These are phyloP conservation scores for Clathrospora elynae DNA, from an alignment of 2,329 filamentous ascomycete genomes.

Conservation along the genomic window DNA sequence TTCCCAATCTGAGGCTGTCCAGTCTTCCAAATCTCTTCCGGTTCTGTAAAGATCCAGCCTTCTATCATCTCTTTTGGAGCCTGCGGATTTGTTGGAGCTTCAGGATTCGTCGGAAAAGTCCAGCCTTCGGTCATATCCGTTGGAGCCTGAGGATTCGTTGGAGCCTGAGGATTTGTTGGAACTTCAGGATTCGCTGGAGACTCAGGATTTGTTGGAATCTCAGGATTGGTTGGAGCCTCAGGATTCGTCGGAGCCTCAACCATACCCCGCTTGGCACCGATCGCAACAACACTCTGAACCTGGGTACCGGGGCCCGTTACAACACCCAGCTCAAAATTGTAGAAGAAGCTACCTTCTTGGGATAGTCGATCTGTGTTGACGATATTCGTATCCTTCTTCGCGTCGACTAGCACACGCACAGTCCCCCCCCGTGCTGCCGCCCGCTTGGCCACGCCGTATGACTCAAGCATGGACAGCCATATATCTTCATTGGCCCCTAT, in stretches of 20 bases:
- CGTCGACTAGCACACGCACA: conserved; percentile 2
- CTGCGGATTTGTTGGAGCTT: too few relatives aligned
- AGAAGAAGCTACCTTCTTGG: conserved; percentile 1
- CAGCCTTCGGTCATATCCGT: too few relatives aligned
- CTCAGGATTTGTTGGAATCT: too few relatives aligned
- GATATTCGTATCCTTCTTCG: background rate
- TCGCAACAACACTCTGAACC: background rate
- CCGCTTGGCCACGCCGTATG: background rate
- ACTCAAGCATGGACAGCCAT: background rate
- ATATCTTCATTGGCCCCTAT: background rate
- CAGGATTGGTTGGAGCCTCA: too few relatives aligned
- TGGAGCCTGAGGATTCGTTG: too few relatives aligned
- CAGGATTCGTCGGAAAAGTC: too few relatives aligned
- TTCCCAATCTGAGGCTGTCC: background rate
- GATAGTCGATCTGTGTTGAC: background rate
- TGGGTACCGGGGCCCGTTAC: background rate
- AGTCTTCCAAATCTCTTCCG: background rate
- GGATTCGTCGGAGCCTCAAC: too few relatives aligned
- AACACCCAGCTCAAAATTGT: background rate
- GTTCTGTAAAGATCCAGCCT: background rate
- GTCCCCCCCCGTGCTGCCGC: background rate
- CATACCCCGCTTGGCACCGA: background rate
- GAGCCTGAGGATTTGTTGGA: too few relatives aligned
- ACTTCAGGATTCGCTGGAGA: too few relatives aligned
- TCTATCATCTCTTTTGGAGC: too few relatives aligned